Conservation (phyloP, 345 rosid genomes). For the Gossypium herbaceum region DNA sequence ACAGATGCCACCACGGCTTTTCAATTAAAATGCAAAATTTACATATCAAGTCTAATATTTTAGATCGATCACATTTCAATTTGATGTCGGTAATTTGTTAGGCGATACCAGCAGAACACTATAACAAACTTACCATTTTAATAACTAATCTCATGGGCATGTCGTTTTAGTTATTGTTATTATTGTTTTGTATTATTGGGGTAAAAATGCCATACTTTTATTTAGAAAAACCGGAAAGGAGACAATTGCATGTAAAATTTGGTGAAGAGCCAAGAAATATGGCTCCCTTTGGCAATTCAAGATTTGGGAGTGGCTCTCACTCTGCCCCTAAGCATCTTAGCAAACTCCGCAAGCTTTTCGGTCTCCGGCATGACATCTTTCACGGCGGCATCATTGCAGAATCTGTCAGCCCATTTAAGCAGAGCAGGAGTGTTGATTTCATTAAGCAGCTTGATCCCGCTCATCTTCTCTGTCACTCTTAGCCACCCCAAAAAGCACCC, state of each 20-base stretch:
- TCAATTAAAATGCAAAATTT: too few species aligned
- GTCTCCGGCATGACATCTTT: not conserved
- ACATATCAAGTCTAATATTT: too few species aligned
- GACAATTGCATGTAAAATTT: not conserved
- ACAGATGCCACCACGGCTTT: too few species aligned
- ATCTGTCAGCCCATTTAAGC: not conserved
- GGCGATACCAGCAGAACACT: too few species aligned
- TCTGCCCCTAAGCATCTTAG: not conserved
- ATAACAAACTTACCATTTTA: too few species aligned
- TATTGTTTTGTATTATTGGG: too few species aligned
- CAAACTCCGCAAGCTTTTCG: not conserved
- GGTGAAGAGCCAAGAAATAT: not conserved
- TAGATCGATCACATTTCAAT: too few species aligned
- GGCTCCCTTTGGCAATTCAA: not conserved
- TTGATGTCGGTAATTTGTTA: fast-evolving
- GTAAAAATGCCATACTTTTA: too few species aligned
- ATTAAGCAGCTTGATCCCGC: not conserved
- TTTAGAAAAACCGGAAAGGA: too few species aligned
- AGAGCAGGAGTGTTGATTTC: not conserved
- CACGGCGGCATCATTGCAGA: not conserved
- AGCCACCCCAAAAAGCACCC: not conserved
- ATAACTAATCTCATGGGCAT: too few species aligned
- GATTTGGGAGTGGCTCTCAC: not conserved
- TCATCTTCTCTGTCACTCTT: not conserved
- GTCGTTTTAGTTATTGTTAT: too few species aligned